Base-by-base conservation (phyloP, 2,329 filamentous ascomycete genomes). In the Diaporthe eres region DNA sequence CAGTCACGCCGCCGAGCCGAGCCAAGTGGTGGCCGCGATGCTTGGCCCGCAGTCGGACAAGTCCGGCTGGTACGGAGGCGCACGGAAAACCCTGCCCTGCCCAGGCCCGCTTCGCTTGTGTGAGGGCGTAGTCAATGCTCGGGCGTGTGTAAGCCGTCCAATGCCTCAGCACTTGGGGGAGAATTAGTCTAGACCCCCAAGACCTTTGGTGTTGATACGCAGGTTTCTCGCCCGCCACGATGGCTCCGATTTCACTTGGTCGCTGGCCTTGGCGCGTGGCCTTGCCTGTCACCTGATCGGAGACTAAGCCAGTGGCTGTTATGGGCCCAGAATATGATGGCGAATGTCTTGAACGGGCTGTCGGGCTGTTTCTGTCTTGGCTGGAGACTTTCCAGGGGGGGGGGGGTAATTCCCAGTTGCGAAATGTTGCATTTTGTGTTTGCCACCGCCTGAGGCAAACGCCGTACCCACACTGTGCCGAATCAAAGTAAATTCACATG, bases 1-100 rank as follows among this genome's bases (percentile, higher is more conserved):
- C 55, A 58, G 19, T 31, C 9, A 19, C 31, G 19, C 9, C 31
- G 55, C 55, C 55, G 15, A 58, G 55, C 55, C 31, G 31, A 39
- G 55, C 55, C 31, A 58, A 39, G 31, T n/a, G 13, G 31, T 39
- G 31, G 55, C 55, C 31, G 55, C 55, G 55, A 58, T 58, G 55
- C 55, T 58, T 58, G 55, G 55, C 55, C 55, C 19, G 55, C 55
- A 58, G 7, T 37, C 31, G 55, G 55, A 58, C 31, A n/a, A 28
- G 49, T 53, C 49, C 49, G 49, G 49, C 49, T 25, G 49, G n/a
- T 53, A 53, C 49, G 31, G 55, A n/a, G 55, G 19, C 19, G 19
- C 37, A 58, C 31, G 55, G 55, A 9, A 4, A 13, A 37, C 31
- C 31, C 10, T 15, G 9, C 9, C 55, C 17, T 58, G 17, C 55